Evolutionary conservation across 345 rosid species (phyloP), one percentile per base, ranked within the genome.

Genomic region (Camelina hispida): DNA sequence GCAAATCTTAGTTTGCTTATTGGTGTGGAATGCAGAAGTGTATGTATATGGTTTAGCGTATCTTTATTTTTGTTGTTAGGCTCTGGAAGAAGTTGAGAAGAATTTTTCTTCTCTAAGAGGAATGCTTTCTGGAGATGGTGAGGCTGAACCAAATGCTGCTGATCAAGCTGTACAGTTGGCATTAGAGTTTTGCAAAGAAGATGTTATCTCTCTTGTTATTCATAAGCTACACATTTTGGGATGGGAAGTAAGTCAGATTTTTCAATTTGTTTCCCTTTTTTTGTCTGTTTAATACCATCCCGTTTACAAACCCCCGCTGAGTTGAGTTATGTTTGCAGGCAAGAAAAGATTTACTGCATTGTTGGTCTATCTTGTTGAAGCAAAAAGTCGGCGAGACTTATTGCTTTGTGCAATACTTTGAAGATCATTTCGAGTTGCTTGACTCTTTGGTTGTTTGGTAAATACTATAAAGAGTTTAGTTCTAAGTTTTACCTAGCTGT

Each of bases 61-160:
- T 67, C 23, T 30, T 13, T 3, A 1, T 6, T 34, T 8, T 34
- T 34, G 7, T 3, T 22, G 22, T 30, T 22, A 90, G 99, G 97
- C 99, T 59, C 48, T 85, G 77, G 99, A 95, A 77, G 99, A 92
- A 84, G 87, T 92, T 70, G 97, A 91, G 82, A 95, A 92, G 93
- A 95, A 95, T 77, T 82, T 90, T 72, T 81, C 79, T 38, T 82
- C 84, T 46, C 72, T 90, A 82, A 87, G 90, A 81, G 84, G 85
- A 77, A 85, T 95, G 91, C 85, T 95, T 35, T 79, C 89, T 44
- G 99, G 99, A 69, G 99, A 95, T 78, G 91, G 85, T 44, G 99
- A 92, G 81, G 84, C 71, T 80, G 99, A 92, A 71, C 93, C 97
- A 62, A 87, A 87, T 68, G 73, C 70, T 25, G 97, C 70, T 25